phyloP scores from a whole-genome alignment of 768 basidiomycete genomes.

The Vararia minispora region DNA sequence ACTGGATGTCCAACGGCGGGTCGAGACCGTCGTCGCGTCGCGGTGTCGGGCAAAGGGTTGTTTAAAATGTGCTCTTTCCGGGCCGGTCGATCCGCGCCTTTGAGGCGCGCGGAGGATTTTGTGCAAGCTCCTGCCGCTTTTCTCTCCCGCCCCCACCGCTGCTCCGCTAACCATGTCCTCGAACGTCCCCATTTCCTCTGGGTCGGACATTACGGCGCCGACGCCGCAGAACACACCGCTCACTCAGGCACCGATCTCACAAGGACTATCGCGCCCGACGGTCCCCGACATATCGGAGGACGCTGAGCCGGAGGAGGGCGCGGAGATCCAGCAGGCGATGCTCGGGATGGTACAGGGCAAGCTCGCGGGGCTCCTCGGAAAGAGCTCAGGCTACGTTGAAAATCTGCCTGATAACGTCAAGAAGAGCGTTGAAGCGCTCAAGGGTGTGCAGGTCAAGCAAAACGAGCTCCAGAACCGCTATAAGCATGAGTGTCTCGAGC shows the following conservation, averaged over 20 bases:
- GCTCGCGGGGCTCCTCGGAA: slow-evolving; percentile 77
- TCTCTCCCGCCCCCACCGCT: slow-evolving; percentile 16
- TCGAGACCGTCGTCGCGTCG: no score
- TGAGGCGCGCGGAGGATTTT: no score
- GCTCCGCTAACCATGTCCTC: slow-evolving; percentile 43
- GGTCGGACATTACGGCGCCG: slow-evolving; percentile 61
- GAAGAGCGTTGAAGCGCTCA: slow-evolving; percentile 80
- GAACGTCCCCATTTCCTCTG: slow-evolving; percentile 47
- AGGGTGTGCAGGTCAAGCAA: slow-evolving; percentile 90
- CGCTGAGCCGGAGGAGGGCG: slow-evolving; percentile 55
- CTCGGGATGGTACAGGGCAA: slow-evolving; percentile 82
- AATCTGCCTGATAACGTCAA: slow-evolving; percentile 71
- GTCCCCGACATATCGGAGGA: slow-evolving; percentile 84
- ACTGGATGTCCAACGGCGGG: no score
- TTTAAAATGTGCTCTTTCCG: no score
- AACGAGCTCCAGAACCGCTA: slow-evolving; percentile 86
- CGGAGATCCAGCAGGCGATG: slow-evolving; percentile 51
- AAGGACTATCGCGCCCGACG: slow-evolving; percentile 74
- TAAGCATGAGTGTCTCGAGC: slow-evolving; percentile 88
- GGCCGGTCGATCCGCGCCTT: no score
- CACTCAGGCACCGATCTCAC: slow-evolving; percentile 67
- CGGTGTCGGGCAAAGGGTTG: no score
- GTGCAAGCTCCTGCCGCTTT: slow-evolving; percentile 14
- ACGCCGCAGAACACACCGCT: slow-evolving; percentile 92
- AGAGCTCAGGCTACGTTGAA: slow-evolving; percentile 93